These are phyloP conservation scores for Neonectria hederae DNA, from an alignment of 2,329 filamentous ascomycete genomes.

Conservation along the genomic window DNA sequence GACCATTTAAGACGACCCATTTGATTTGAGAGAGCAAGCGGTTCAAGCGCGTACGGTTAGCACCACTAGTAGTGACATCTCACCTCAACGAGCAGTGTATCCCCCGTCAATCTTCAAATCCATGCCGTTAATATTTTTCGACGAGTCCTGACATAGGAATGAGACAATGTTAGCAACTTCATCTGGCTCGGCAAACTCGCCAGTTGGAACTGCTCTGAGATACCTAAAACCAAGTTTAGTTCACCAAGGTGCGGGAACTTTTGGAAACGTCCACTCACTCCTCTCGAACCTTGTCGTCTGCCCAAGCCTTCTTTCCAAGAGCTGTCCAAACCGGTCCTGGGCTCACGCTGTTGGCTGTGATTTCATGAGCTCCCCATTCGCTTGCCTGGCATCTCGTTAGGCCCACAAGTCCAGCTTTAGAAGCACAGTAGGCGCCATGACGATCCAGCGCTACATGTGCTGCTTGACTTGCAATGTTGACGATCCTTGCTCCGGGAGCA, in stretches of 20 bases:
- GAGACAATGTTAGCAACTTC: constrained; percentile 12
- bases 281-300: constrained; percentile 11
- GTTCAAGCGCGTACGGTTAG: not conserved
- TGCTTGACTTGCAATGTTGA: constrained; percentile 15
- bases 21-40: no score
- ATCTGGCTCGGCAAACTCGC: constrained; percentile 9
- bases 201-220: constrained; percentile 9
- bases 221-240: not conserved
- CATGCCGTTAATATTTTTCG: constrained; percentile 10
- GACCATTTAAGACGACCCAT: no score
- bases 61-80: not conserved
- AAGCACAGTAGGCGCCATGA: constrained; percentile 15
- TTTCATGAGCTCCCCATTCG: constrained; percentile 8
- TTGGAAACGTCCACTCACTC: not conserved
- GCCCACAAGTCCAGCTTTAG: constrained; percentile 8
- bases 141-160: constrained; percentile 12
- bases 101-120: constrained; percentile 15
- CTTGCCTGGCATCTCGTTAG: constrained; percentile 8
- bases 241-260: fast-evolving
- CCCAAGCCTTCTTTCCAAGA: constrained; percentile 15
- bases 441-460: constrained; percentile 9
- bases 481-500: not conserved
- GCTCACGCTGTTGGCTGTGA: constrained; percentile 11
- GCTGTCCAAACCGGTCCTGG: constrained; percentile 9
- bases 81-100: constrained; percentile 10